Base-by-base conservation (phyloP, 1,139 yeast species). In the Saccharomyces hybrid region DNA sequence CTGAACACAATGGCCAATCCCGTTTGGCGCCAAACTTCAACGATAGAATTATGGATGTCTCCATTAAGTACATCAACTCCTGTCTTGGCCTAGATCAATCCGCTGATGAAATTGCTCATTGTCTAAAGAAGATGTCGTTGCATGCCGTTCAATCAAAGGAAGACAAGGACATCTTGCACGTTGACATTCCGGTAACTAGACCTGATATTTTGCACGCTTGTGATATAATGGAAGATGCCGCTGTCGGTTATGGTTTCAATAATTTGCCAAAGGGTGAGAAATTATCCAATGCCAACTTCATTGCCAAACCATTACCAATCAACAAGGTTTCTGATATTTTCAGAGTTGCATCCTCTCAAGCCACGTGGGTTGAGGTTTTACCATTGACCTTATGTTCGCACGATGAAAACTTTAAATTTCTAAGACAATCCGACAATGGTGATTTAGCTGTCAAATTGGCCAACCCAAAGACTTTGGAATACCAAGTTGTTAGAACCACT, bases 201-300 rank as follows among this genome's bases (percentile, higher is more conserved):
- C 84, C 98, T 8, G 99, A 95, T 73, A 82, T 95, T 59, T 80
- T 95, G 67, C 99, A 95, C 73, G 96, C 90, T 72, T 93, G 99
- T 78, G 99, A 95, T 73, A 86, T 95, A 63, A 88, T 95, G 96
- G 99, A 95, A 74, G 99, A 95, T 72, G 97, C 91, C 50, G 99
- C 97, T 52, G 86, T 95, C 69, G 96, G 90, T 38, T 95, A 90
- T 70, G 99, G 99, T 57, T 95, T 86, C 78, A 88, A 91, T 74
- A 89, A 88, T 71, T 79, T 95, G 68, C 79, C 79, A 59, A 88
- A 85, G 73, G 84, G 96, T 54, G 86, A 86, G 70, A 95, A 96
- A 57, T 77, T 83, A 62, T 79, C 91, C 56, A 86, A 88, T 49
- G 83, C 91, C 52, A 82, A 90, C 56, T 86, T 88, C 60, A 74